Conservation (phyloP, 352 stramenopile genomes). For the Phytophthora pisi region DNA sequence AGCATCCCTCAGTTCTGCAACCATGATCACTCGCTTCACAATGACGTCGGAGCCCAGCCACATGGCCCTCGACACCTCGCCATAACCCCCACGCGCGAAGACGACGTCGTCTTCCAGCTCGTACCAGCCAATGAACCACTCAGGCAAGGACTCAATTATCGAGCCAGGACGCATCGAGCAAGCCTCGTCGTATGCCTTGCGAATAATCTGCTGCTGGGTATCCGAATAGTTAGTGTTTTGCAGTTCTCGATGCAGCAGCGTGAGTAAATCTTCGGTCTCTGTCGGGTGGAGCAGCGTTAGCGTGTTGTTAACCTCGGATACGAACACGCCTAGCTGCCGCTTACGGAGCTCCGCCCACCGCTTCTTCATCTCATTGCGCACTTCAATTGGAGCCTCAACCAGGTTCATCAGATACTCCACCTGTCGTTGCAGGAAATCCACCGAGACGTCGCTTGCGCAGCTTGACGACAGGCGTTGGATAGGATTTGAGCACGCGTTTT, state of each 20-base stretch:
- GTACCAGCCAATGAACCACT: slow-evolving; percentile 13
- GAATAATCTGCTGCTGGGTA: background rate
- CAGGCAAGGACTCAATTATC: background rate
- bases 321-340: background rate
- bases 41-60: slow-evolving; percentile 13
- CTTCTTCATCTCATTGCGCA: background rate
- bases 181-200: slow-evolving; percentile 3
- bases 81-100: background rate
- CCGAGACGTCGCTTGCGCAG: background rate
- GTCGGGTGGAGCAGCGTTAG: background rate
- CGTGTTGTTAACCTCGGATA: slow-evolving; percentile 1
- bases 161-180: background rate
- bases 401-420: slow-evolving; percentile 1
- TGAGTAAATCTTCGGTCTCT: background rate
- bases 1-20: background rate
- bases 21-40: slow-evolving; percentile 2
- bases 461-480: background rate
- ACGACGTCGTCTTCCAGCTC: slow-evolving; percentile 1
- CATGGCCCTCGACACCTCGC: slow-evolving; percentile 7
- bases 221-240: background rate
- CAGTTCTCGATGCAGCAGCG: background rate
- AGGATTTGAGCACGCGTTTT: background rate
- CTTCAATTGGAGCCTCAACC: background rate
- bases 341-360: background rate
- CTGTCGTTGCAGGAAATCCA: slow-evolving; percentile 2